A percentile compares a stretch with the other conserved stretches of the same genome.
These are phyloP conservation scores for Talaromyces sp. DNA, from an alignment of 2,329 filamentous ascomycete genomes.

Conservation along the genomic window DNA sequence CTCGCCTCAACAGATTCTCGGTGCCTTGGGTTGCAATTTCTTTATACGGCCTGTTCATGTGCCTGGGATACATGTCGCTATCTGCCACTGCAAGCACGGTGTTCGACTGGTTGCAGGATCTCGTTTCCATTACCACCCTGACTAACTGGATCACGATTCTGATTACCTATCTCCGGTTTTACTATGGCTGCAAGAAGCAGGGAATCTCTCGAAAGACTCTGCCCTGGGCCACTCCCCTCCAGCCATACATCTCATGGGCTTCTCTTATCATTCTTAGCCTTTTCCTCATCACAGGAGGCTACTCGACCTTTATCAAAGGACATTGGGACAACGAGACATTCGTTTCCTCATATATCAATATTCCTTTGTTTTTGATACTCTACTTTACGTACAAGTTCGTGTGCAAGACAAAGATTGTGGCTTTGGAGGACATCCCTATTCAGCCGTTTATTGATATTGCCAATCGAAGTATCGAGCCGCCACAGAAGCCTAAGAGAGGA, in stretches of 20 bases:
- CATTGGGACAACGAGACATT: slow-evolving; percentile 19
- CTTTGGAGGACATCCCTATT: slow-evolving; percentile 54
- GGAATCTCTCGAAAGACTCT: slow-evolving; percentile 34
- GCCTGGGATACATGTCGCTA: slow-evolving; percentile 69
- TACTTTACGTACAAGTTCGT: slow-evolving; percentile 54
- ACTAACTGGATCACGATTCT: slow-evolving; percentile 59
- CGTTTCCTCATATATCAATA: slow-evolving; percentile 56
- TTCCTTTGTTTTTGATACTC: slow-evolving; percentile 59
- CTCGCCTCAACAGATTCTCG: slow-evolving; percentile 59
- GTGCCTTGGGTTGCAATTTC: slow-evolving; percentile 62
- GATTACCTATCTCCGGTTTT: slow-evolving; percentile 43
- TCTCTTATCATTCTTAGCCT: slow-evolving; percentile 55
- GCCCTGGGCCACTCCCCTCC: slow-evolving; percentile 48
- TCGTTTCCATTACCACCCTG: slow-evolving; percentile 66
- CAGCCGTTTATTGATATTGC: slow-evolving; percentile 52
- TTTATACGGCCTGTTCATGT: slow-evolving; percentile 57
- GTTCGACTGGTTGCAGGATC: slow-evolving; percentile 72
- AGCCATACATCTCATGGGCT: slow-evolving; percentile 65
- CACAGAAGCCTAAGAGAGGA: slow-evolving; percentile 27
- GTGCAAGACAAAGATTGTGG: slow-evolving; percentile 50
- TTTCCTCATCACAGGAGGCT: slow-evolving; percentile 71
- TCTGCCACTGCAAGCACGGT: slow-evolving; percentile 55
- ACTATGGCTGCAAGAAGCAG: slow-evolving; percentile 42
- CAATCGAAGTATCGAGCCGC: slow-evolving; percentile 34
- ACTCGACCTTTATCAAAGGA: slow-evolving; percentile 59